These are phyloP conservation scores for Porcisia deanei DNA, from an alignment of 208 protist species.

Conservation along the genomic window DNA sequence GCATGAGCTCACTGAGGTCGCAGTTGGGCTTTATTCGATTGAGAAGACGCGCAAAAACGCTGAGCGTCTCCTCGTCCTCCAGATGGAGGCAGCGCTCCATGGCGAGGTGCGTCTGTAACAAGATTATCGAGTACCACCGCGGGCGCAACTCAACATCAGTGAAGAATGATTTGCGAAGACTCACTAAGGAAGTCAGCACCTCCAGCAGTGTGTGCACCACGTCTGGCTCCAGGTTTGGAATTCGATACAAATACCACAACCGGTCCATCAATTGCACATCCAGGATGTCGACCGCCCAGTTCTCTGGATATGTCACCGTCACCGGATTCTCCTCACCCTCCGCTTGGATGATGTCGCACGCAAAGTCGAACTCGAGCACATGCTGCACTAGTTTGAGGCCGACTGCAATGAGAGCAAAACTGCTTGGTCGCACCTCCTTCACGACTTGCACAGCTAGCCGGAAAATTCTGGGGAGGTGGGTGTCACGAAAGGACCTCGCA, in stretches of 20 bases:
- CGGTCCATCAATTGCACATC: conserved; percentile 25
- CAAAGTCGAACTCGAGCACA: conserved; percentile 36
- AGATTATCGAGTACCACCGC: conserved; percentile 41
- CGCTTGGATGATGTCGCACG: conserved; percentile 10
- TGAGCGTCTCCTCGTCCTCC: conserved; percentile 38
- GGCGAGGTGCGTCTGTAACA: conserved; percentile 52
- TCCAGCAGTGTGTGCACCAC: conserved; percentile 26
- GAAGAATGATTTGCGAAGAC: conserved; percentile 28
- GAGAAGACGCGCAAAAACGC: conserved; percentile 42
- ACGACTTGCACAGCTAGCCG: conserved; percentile 33
- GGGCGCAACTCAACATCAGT: conserved; percentile 15
- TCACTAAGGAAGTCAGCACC: conserved; percentile 21
- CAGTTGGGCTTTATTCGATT: conserved; percentile 67
- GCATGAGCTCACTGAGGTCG: conserved; percentile 49
- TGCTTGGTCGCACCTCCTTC: conserved; percentile 28
- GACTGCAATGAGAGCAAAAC: conserved; percentile 2
- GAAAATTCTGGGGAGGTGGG: conserved; percentile 47
- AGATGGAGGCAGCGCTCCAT: conserved; percentile 50
- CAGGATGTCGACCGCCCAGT: conserved; percentile 14
- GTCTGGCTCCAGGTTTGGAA: conserved; percentile 19
- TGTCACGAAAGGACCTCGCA: conserved; percentile 46
- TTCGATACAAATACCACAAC: conserved; percentile 27
- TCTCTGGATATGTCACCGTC: conserved; percentile 17
- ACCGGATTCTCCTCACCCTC: conserved; percentile 26
- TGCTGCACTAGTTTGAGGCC: conserved; percentile 19